Conservation (phyloP, 306 rosid genomes). For the Acacia melanoxylon region DNA sequence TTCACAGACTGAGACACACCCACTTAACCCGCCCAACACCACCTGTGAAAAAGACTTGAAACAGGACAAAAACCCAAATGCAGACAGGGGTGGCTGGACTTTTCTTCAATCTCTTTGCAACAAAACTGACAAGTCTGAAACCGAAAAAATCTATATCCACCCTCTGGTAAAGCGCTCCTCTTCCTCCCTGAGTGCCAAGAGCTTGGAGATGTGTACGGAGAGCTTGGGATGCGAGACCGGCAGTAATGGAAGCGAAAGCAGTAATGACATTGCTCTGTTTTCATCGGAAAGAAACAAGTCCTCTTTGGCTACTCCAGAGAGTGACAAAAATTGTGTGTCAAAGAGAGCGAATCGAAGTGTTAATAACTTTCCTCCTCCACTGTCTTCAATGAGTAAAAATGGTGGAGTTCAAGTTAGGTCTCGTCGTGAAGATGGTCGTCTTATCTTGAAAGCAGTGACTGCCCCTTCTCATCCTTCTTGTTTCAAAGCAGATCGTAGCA, state of each 20-base stretch:
- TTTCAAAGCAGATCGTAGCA: slow-evolving; percentile 58
- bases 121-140: slow-evolving; percentile 18
- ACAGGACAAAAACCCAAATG: background rate
- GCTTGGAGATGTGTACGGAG: slow-evolving; percentile 87
- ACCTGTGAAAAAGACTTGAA: slow-evolving; percentile 11
- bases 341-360: slow-evolving; percentile 22
- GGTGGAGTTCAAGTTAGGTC: slow-evolving; percentile 56
- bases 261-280: slow-evolving; percentile 37
- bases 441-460: slow-evolving; percentile 59
- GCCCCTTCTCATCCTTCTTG: slow-evolving; percentile 27
- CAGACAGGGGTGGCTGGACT: slow-evolving; percentile 40
- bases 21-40: background rate
- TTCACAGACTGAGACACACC: background rate
- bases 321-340: background rate
- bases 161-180: slow-evolving; percentile 49
- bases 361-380: slow-evolving; percentile 64
- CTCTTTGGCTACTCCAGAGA: background rate
- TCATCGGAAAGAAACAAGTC: slow-evolving; percentile 4
- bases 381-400: slow-evolving; percentile 47
- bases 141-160: slow-evolving; percentile 51
- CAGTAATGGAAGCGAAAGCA: slow-evolving; percentile 31
- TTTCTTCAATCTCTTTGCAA: slow-evolving; percentile 40
- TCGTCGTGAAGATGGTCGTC: slow-evolving; percentile 72
- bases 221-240: slow-evolving; percentile 76
- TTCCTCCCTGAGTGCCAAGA: slow-evolving; percentile 48